phyloP scores from a whole-genome alignment of 176 grass and related monocot species.

The Saccharum spontaneum region DNA sequence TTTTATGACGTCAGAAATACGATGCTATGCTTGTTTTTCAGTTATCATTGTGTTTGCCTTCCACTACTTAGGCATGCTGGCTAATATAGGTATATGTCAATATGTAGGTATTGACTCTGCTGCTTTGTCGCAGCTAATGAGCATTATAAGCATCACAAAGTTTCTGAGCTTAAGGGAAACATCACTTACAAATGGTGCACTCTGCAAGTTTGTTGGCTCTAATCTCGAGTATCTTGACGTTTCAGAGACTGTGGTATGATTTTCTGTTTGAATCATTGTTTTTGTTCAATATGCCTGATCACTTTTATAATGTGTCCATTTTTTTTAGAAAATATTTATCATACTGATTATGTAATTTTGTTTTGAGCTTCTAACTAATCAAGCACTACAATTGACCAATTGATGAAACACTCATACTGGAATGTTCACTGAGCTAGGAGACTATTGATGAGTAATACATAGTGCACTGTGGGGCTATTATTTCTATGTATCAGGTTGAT shows the following conservation, averaged over 20 bases:
- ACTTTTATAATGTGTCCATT: conserved; percentile 12
- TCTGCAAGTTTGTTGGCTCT: conserved; percentile 54
- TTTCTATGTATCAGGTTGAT: conserved; percentile 1
- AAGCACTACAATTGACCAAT: conserved; percentile 8
- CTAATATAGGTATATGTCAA: conserved; percentile 26
- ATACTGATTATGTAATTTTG: conserved; percentile 6
- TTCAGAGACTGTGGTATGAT: conserved; percentile 71
- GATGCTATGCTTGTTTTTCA: background rate
- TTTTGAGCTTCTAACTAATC: conserved; percentile 27
- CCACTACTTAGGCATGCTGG: background rate
- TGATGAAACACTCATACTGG: background rate
- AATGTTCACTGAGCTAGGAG: background rate
- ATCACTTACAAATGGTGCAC: conserved; percentile 50
- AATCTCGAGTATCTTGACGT: conserved; percentile 72
- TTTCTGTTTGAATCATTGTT: conserved; percentile 11
- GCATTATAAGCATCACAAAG: conserved; percentile 36
- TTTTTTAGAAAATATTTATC: conserved; percentile 16
- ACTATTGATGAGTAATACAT: conserved; percentile 15
- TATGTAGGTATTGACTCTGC: conserved; percentile 39
- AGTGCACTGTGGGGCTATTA: background rate
- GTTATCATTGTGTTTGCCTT: background rate
- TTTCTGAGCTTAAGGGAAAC: conserved; percentile 65
- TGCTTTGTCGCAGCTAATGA: conserved; percentile 57
- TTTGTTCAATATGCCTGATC: background rate
- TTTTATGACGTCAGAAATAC: background rate